Base-by-base conservation (phyloP, 2,329 filamentous ascomycete species). In the Fusarium verticillioides region DNA sequence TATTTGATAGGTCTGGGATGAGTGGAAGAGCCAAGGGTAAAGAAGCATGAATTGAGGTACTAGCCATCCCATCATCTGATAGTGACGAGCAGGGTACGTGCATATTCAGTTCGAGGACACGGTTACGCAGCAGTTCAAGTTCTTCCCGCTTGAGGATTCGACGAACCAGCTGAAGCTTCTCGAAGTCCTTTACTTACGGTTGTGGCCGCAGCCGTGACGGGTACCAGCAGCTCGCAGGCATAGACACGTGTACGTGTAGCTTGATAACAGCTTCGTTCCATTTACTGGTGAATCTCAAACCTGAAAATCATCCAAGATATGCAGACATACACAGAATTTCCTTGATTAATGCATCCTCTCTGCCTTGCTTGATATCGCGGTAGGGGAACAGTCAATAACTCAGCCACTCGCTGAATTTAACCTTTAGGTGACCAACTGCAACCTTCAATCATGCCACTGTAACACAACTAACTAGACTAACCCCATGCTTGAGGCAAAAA, bases 191-290 rank as follows among this genome's bases (percentile, higher is more conserved):
- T 53, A 43, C 40, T 34, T 37, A 49, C 47, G 71, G 68, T 52
- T 69, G 59, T 69, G 68, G 54, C 59, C 68, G 53, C 46, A 63
- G 60, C 63, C 68, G 52, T 69, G 42, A 52, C 63, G 68, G 71
- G 71, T 72, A 49, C 60, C 59, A 74, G 63, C 72, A 74, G 52
- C 43, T 59, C 53, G n/a, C 71, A 72, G 60, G 60, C 30, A 52
- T 46, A 62, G 37, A 74, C 52, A 54, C 50, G 50, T 72, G 63
- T 69, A 72, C 67, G 59, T 72, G 63, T 66, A 66, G 46, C 47
- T 69, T 60, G 47, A 64, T 58, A 53, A 43, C 18, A 63, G 36
- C 42, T 54, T 70, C 46, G 26, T 32, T 52, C n/a, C 30, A 52
- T 52, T 52, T 19, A 40, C 37, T 70, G 36, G 62, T 39, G 30